Base-by-base conservation (phyloP, 768 basidiomycete genomes). In the Jaapia argillacea region DNA sequence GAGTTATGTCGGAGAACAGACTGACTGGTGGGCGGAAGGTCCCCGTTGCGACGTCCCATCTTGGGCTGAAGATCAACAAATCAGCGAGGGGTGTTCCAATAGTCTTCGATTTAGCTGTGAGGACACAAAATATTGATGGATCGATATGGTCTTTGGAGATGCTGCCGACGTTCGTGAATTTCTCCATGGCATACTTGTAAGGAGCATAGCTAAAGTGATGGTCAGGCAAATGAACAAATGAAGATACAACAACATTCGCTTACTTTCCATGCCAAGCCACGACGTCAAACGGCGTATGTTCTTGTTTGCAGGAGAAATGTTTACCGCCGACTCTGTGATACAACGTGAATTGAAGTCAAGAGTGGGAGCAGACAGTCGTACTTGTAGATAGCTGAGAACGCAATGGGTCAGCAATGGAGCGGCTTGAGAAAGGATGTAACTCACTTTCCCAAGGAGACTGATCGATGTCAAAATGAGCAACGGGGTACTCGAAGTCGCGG, bases 191-290 rank as follows among this genome's bases (percentile, higher is more conserved):
- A 49, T 81, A 81, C 58, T 81, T 81, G 64, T 74, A 80, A 1
- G 78, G 77, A 5, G 79, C 73, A 52, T 80, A 80, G 58, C 77
- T 78, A 41, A 20, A 21, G 3, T 0, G 28, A 3, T 2, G n/a
- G n/a, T 13, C 5, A 26, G 46, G 49, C 7, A 7, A 7, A 38
- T 38, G 10, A 38, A 21, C 12, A 7, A 38, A 38, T 7, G 37
- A 10, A 7, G 20, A 10, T 22, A 7, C 10, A 22, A 21, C 10
- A 6, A 3, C 13, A 23, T 6, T 6, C 2, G 61, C 74, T 41
- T 55, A 78, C 77, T 77, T 81, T 58, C 78, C 78, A 40, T 75
- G 72, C 79, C 78, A 81, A 1, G 79, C 79, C 22, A 82, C 80
- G 31, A 82, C 79, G 53, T 83, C 81, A 56, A 82, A 83, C 0